A percentile compares a stretch with the other conserved stretches of the same genome.
Conservation (phyloP, 2,329 filamentous ascomycete genomes). For the Aspergillus tanneri region DNA sequence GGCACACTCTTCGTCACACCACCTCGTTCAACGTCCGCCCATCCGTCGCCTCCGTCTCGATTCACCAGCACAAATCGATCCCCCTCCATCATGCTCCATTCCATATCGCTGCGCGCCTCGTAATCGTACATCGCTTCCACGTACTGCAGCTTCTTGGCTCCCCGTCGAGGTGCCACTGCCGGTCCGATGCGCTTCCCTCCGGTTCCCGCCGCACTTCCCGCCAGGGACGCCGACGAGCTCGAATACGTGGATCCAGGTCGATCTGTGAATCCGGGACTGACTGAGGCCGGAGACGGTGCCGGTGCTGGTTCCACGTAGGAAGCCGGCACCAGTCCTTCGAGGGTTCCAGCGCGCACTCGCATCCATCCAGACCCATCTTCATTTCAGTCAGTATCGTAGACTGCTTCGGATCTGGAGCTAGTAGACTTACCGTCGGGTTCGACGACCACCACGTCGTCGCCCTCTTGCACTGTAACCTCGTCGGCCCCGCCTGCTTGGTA, state of each 20-base stretch:
- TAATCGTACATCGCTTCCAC: slow-evolving; percentile 94
- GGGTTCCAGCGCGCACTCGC: slow-evolving; percentile 69
- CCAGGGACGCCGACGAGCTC: slow-evolving; percentile 69
- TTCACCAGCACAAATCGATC: slow-evolving; percentile 89
- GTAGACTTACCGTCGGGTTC: slow-evolving; percentile 85
- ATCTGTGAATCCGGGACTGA: slow-evolving; percentile 38
- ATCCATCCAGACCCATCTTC: slow-evolving; percentile 90
- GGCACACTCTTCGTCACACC: slow-evolving; percentile 85
- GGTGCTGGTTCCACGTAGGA: slow-evolving; percentile 73
- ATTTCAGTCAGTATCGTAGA: no score
- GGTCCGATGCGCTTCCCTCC: slow-evolving; percentile 78
- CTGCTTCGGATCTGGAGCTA: no score
- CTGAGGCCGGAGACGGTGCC: slow-evolving; percentile 41
- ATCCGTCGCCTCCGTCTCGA: slow-evolving; percentile 87
- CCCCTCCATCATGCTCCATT: slow-evolving; percentile 87
- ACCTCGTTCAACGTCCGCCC: slow-evolving; percentile 94
- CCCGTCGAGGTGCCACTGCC: slow-evolving; percentile 83
- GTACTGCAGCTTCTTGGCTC: slow-evolving; percentile 90
- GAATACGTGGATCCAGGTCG: slow-evolving; percentile 76
- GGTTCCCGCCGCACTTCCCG: slow-evolving; percentile 44
- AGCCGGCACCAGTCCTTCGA: slow-evolving; percentile 83
- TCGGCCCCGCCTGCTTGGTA: slow-evolving; percentile 80
- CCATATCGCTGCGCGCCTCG: slow-evolving; percentile 75
- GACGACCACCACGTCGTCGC: slow-evolving; percentile 71
- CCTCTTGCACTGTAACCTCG: slow-evolving; percentile 77